Evolutionary conservation across 495 filamentous ascomycete species (phyloP), one percentile per base, ranked within the genome.

Genomic region (Aspergillus heteromorphus): DNA sequence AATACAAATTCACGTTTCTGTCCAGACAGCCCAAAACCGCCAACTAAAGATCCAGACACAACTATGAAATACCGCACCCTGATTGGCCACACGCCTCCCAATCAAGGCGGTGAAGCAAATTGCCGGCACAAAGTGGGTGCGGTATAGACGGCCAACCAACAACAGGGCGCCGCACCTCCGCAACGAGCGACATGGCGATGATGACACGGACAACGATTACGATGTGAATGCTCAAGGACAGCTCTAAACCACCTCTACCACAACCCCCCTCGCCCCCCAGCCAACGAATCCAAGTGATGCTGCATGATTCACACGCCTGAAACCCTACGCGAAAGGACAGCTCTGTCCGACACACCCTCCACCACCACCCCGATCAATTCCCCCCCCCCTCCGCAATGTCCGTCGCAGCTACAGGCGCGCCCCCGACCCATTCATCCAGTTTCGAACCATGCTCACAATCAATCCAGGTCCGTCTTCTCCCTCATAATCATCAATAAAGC

Each of bases 401-500:
- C 21, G 43, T 47, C 43, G 21, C 47, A 38, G 51, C 40, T 38
- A 48, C 40, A 30, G 34, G 52, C 41, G 27, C 30, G 49, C 20
- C 50, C 25, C 19, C 50, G 61, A 52, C 42, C 41, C 36, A 10
- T 25, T 21, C 31, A 17, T 38, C 29, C n/a, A 14, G 4, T 42
- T 42, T 20, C n/a, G 7, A n/a, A 31, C 29, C 16, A 50, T n/a
- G 13, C 17, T 34, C 17, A 47, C 8, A 45, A 27, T 17, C 4
- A 34, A 34, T 14, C n/a, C 48, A 96, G 92, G 93, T 86, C 89
- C 51, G 87, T 98, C 65, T 91, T 92, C 73, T 85, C 89, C 48
- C 84, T 98, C 53, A 88, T 97, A 58, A 88, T 98, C 61, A 96
- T 98, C 75, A 97, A 96, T 77, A 97, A 97, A 78, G 91, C 93